Percentiles rank a stretch among this genome's conserved stretches.
phyloP scores from a whole-genome alignment of 2,329 filamentous ascomycete genomes.

The Colletotrichum higginsianum region DNA sequence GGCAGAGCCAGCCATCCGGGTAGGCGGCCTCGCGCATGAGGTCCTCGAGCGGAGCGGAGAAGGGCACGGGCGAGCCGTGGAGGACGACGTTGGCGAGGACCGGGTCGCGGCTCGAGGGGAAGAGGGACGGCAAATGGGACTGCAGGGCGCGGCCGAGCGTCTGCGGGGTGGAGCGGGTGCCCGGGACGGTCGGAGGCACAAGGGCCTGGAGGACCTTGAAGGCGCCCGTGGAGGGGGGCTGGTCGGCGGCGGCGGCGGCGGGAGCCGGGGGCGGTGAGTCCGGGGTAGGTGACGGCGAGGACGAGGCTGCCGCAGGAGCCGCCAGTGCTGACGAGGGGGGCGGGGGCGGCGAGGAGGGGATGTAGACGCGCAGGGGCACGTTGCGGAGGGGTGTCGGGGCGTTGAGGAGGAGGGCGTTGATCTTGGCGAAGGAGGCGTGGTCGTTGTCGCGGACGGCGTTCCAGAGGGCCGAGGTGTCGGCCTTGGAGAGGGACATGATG shows the following conservation, averaged over 20 bases:
- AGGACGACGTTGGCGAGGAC: slow-evolving; percentile 87
- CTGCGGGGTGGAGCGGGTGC: slow-evolving; percentile 58
- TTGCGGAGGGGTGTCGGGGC: slow-evolving; percentile 82
- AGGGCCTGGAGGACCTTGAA: slow-evolving; percentile 85
- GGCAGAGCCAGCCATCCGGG: slow-evolving; percentile 91
- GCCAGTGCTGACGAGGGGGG: neutral
- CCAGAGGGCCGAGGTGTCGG: slow-evolving; percentile 88
- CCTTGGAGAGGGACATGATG: slow-evolving; percentile 90
- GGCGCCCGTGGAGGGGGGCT: slow-evolving; percentile 60
- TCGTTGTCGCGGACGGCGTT: slow-evolving; percentile 84
- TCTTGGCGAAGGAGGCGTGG: slow-evolving; percentile 77
- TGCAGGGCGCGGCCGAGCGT: slow-evolving; percentile 84
- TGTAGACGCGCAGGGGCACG: slow-evolving; percentile 90
- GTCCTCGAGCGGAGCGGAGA: slow-evolving; percentile 85
- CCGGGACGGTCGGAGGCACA: slow-evolving; percentile 64
- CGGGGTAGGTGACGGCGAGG: slow-evolving; percentile 16
- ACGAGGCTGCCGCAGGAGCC: slow-evolving; percentile 29
- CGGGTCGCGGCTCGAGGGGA: slow-evolving; percentile 87
- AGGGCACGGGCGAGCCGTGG: slow-evolving; percentile 88
- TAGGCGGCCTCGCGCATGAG: slow-evolving; percentile 87
- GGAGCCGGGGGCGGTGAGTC: neutral
- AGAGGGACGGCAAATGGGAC: slow-evolving; percentile 81
- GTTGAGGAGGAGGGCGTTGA: slow-evolving; percentile 84
- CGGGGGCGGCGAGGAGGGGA: slow-evolving; percentile 70
- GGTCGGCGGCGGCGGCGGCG: neutral